These are phyloP conservation scores for Arctium minus DNA, from an alignment of 129 eudicot species.

Conservation along the genomic window DNA sequence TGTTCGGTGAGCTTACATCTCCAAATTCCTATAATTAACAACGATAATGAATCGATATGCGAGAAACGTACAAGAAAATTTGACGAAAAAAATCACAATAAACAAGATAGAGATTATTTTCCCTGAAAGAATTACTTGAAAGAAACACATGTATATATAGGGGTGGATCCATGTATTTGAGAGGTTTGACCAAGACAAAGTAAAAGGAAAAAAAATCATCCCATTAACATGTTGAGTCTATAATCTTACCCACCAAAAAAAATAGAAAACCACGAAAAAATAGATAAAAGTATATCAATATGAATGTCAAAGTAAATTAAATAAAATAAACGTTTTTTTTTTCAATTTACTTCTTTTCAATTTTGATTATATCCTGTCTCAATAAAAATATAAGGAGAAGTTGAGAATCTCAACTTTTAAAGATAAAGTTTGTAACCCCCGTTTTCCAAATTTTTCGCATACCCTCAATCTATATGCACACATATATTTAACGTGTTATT, in stretches of 20 bases:
- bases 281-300: too few species aligned
- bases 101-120: not conserved
- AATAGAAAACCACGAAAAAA: not conserved
- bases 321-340: not conserved
- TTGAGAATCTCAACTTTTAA: not conserved
- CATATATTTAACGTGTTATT: too few species aligned
- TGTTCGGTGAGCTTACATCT: constrained; percentile 1
- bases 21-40: constrained; percentile 21
- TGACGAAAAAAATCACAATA: not conserved
- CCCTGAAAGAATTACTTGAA: not conserved
- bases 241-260: not conserved
- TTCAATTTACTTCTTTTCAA: not conserved
- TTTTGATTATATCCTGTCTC: too few species aligned
- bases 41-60: not conserved
- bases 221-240: not conserved
- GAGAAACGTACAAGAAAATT: not conserved
- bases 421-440: not conserved
- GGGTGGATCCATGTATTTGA: too few species aligned
- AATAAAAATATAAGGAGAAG: not conserved
- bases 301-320: not conserved
- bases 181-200: not conserved
- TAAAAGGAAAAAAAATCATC: not conserved
- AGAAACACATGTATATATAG: not conserved
- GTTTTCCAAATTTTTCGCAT: too few species aligned
- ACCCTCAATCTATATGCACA: too few species aligned